Evolutionary conservation across 164 flowering plant species (phyloP), one percentile per base, ranked within the genome.

Genomic region (Tetrastigma voinierianum): DNA sequence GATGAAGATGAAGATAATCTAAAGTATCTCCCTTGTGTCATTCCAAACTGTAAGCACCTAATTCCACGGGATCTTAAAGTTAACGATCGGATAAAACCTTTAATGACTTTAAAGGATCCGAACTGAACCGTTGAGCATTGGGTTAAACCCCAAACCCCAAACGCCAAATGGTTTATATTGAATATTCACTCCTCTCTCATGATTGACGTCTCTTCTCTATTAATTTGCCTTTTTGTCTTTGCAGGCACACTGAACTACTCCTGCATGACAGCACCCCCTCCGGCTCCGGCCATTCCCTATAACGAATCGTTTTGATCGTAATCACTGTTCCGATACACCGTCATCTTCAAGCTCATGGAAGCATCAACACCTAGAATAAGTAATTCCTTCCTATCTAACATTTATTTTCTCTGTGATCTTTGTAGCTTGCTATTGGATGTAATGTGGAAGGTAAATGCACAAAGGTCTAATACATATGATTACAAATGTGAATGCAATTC

Each of bases 381-480:
- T n/a, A n/a, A n/a, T 11, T 55, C 14, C 10, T 20, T 7, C 14
- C 21, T 21, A 55, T 32, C 13, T 12, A 23, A 15, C n/a, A 13
- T 46, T n/a, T 51, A 20, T 52, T 60, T 19, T 56, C 13, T 14
- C 8, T 64, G 17, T 40, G 45, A 43, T 59, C 44, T 52, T 32
- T 57, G 10, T 56, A 89, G 95, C 90, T 66, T 88, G 93, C 79
- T 72, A 74, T 43, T 88, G 90, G 90, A 60, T 65, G 10, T 83
- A 86, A 25, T 88, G 93, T 69, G 93, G 93, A 78, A 73, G 90
- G 93, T 4, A 71, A 76, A 0, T 86, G 93, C 74, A 68, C 46
- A 1, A 53, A 71, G 62, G 57, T 73, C 65, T 1, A 9, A 51
- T 1, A 66, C 67, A 16, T 68, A 72, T 53, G 61, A 14, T 10